Evolutionary conservation across 192 early-diverging fungal genomes (phyloP).

Genomic region (Umbelopsis vinacea): DNA sequence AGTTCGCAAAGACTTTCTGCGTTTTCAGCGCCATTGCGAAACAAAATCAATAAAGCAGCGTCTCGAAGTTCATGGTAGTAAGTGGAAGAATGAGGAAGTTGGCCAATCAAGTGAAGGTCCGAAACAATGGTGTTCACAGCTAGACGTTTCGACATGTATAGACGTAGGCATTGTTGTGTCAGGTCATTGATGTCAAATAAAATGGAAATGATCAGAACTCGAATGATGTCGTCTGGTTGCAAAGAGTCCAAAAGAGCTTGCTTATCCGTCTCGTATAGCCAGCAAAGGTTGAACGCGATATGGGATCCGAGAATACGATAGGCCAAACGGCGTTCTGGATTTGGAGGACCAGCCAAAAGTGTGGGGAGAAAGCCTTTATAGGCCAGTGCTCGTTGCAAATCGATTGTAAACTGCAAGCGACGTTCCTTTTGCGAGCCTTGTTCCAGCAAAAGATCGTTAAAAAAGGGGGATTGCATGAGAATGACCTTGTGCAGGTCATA

Average conservation of each 20-base stretch:
- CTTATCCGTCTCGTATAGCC: slow-evolving; percentile 32
- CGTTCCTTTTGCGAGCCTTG: background rate
- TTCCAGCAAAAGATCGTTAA: slow-evolving; percentile 27
- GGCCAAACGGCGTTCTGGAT: slow-evolving; percentile 31
- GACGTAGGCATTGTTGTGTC: slow-evolving; percentile 23
- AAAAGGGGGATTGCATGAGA: slow-evolving; percentile 33
- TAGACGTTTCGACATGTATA: slow-evolving; percentile 30
- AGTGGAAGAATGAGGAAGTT: slow-evolving; percentile 27
- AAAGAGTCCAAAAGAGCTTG: slow-evolving; percentile 3
- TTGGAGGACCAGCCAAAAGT: slow-evolving; percentile 15
- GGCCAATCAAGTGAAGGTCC: slow-evolving; percentile 37
- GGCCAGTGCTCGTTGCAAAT: slow-evolving; percentile 28
- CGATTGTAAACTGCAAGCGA: slow-evolving; percentile 23
- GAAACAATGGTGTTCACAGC: slow-evolving; percentile 27
- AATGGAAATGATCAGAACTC: slow-evolving; percentile 29
- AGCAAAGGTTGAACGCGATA: slow-evolving; percentile 33
- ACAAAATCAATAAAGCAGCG: slow-evolving; percentile 31
- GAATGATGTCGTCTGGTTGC: slow-evolving; percentile 29
- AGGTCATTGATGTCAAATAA: slow-evolving; percentile 36
- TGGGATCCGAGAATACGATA: slow-evolving; percentile 32
- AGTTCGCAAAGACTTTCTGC: slow-evolving; percentile 24
- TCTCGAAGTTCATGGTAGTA: slow-evolving; percentile 38
- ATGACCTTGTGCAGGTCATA: slow-evolving; percentile 38
- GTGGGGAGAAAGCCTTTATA: slow-evolving; percentile 32
- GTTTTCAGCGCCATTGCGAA: slow-evolving; percentile 34